Evolutionary conservation across 495 filamentous ascomycete genomes (phyloP).

Genomic region (Letharia columbiana): DNA sequence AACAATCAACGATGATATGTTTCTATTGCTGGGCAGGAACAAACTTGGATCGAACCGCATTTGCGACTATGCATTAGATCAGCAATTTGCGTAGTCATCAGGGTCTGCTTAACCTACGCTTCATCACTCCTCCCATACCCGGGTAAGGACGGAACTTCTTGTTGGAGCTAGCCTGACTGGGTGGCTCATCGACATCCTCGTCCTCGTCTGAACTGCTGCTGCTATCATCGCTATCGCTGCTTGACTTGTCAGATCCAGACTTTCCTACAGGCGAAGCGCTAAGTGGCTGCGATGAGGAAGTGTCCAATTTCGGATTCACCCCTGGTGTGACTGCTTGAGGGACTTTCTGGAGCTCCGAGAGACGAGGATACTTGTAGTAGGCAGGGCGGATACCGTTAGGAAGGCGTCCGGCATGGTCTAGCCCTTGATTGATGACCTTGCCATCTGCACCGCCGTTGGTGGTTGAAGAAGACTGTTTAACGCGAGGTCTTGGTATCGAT

Average conservation of each 20-base stretch:
- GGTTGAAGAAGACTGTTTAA: neutral
- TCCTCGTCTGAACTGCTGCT: slow-evolving; percentile 10
- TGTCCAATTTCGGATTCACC: neutral
- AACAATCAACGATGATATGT: neutral
- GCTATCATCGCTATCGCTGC: slow-evolving; percentile 11
- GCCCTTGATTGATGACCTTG: neutral
- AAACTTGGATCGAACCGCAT: neutral
- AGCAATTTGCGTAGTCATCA: neutral
- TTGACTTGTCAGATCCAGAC: neutral
- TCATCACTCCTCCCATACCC: slow-evolving; percentile 1
- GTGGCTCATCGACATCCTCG: neutral
- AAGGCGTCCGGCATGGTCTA: slow-evolving; percentile 12
- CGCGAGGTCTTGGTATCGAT: neutral
- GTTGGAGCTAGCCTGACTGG: neutral
- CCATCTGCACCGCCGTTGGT: neutral
- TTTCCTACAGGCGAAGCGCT: neutral
- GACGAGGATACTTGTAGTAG: slow-evolving; percentile 16
- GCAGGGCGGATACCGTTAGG: slow-evolving; percentile 14
- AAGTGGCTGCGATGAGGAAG: neutral
- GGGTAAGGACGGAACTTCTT: neutral
- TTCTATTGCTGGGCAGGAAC: neutral
- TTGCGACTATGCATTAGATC: slow-evolving; percentile 7
- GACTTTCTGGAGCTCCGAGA: slow-evolving; percentile 13
- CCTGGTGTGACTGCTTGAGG: neutral
- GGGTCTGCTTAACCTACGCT: slow-evolving; percentile 4